Percentiles rank a stretch among this genome's conserved stretches.
phyloP scores from a whole-genome alignment of 2,329 filamentous ascomycete genomes.

The Nemania diffusa region DNA sequence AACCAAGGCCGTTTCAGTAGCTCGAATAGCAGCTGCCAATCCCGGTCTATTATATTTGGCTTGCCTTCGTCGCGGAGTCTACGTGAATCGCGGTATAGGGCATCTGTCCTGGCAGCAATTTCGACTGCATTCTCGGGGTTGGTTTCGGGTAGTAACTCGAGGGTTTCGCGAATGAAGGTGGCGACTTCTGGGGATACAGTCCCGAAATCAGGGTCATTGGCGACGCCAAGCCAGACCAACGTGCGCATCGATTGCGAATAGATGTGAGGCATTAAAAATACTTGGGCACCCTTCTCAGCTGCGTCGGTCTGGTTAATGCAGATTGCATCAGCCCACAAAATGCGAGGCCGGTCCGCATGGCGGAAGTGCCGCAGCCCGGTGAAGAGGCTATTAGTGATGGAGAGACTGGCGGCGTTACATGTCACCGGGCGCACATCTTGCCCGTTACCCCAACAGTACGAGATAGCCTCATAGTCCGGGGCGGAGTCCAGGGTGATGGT shows the following conservation, averaged over 20 bases:
- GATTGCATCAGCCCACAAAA: slow-evolving; percentile 28
- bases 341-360: slow-evolving; percentile 18
- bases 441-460: slow-evolving; percentile 12
- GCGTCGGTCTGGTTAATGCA: too few species aligned
- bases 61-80: slow-evolving; percentile 17
- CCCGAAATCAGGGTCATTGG: slow-evolving; percentile 15
- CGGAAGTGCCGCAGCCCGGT: slow-evolving; percentile 21
- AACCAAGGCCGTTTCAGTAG: slow-evolving; percentile 28
- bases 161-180: slow-evolving; percentile 4
- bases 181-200: slow-evolving; percentile 10
- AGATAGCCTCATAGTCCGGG: slow-evolving; percentile 25
- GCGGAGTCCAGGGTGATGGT: slow-evolving; percentile 5
- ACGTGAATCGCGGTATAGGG: neutral
- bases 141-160: slow-evolving; percentile 4
- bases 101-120: neutral
- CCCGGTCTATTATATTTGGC: slow-evolving; percentile 21
- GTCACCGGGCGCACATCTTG: neutral
- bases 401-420: slow-evolving; percentile 12
- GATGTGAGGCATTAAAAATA: slow-evolving; percentile 25
- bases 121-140: slow-evolving; percentile 9
- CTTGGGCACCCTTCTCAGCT: slow-evolving; percentile 16
- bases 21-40: slow-evolving; percentile 18
- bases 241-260: slow-evolving; percentile 23
- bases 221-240: slow-evolving; percentile 22
- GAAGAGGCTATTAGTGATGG: slow-evolving; percentile 24